Evolutionary conservation across 2,329 filamentous ascomycete genomes (phyloP).

Genomic region (Cordyceps farinosa): DNA sequence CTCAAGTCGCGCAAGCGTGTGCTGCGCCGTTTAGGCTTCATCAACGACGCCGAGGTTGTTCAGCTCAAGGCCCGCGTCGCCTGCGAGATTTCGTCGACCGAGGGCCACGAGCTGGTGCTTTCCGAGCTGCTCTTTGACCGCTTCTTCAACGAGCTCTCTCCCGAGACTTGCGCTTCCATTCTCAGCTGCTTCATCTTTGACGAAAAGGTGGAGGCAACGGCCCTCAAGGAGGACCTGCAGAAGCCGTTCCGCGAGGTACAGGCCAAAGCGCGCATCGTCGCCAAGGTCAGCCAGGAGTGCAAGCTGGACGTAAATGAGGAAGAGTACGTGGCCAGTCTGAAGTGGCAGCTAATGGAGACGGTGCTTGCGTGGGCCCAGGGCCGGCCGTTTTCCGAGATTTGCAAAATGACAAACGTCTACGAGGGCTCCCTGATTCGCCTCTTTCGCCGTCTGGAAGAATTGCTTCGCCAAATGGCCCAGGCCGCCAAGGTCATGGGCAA

Average conservation of each 20-base stretch:
- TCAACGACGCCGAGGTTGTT: constrained; percentile 92
- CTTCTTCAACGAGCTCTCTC: constrained; percentile 93
- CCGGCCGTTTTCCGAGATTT: constrained; percentile 86
- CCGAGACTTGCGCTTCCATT: constrained; percentile 80
- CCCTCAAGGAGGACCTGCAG: constrained; percentile 76
- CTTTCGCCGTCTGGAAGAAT: constrained; percentile 91
- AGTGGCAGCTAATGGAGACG: constrained; percentile 96
- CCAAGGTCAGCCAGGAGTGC: constrained; percentile 91
- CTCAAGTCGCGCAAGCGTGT: constrained; percentile 95
- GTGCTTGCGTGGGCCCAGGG: constrained; percentile 90
- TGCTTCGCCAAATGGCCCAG: constrained; percentile 91
- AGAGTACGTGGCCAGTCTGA: constrained; percentile 84
- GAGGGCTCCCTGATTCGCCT: constrained; percentile 94
- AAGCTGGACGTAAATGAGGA: constrained; percentile 94
- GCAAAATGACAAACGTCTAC: constrained; percentile 99
- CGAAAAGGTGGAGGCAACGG: constrained; percentile 79
- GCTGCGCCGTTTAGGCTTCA: constrained; percentile 87
- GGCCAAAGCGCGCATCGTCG: constrained; percentile 79
- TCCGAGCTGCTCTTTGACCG: constrained; percentile 93
- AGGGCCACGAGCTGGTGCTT: constrained; percentile 88
- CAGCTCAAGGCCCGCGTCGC: constrained; percentile 96
- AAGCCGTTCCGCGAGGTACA: constrained; percentile 87
- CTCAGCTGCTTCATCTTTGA: constrained; percentile 97
- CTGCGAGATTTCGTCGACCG: constrained; percentile 90
- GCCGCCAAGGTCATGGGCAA: constrained; percentile 98